These are phyloP conservation scores for Phycomyces blakesleeanus DNA, from an alignment of 192 early-diverging fungal genomes.

Conservation along the genomic window DNA sequence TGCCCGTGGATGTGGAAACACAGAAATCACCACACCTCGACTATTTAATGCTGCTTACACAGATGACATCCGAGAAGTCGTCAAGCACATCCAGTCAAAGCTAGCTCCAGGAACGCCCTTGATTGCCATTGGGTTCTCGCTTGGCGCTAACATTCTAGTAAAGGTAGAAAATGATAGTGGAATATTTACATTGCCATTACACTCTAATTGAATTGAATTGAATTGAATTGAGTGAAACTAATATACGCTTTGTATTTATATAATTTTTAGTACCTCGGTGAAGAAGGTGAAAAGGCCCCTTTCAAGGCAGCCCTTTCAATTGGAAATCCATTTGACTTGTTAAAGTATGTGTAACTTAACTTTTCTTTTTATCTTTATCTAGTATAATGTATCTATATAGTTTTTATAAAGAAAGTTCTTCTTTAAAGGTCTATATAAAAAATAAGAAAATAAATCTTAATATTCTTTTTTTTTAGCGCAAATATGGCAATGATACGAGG, in stretches of 20 bases:
- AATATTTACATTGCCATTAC: not conserved
- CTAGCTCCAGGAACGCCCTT: slow-evolving; percentile 61
- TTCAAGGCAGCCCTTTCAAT: slow-evolving; percentile 76
- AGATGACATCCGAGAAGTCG: slow-evolving; percentile 67
- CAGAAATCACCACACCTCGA: slow-evolving; percentile 71
- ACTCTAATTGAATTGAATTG: too few relatives aligned
- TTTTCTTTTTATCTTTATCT: not conserved
- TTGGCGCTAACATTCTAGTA: slow-evolving; percentile 89
- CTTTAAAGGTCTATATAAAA: too few relatives aligned
- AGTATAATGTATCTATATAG: too few relatives aligned
- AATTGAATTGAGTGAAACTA: too few relatives aligned
- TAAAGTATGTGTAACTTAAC: slow-evolving; percentile 34
- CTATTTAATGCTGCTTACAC: slow-evolving; percentile 83
- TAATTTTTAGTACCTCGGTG: slow-evolving; percentile 68
- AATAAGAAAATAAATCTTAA: too few relatives aligned
- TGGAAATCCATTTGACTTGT: slow-evolving; percentile 86
- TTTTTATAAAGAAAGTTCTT: too few relatives aligned
- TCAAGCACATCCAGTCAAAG: slow-evolving; percentile 51
- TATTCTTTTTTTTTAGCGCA: too few relatives aligned
- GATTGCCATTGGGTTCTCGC: slow-evolving; percentile 84
- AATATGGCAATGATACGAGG: too few relatives aligned
- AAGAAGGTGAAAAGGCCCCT: slow-evolving; percentile 69
- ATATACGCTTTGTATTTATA: too few relatives aligned
- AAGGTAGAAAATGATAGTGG: slow-evolving; percentile 52
- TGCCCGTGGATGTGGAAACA: slow-evolving; percentile 85